Evolutionary conservation across 2,329 filamentous ascomycete species (phyloP).

Genomic region (Calonectria crousiana): DNA sequence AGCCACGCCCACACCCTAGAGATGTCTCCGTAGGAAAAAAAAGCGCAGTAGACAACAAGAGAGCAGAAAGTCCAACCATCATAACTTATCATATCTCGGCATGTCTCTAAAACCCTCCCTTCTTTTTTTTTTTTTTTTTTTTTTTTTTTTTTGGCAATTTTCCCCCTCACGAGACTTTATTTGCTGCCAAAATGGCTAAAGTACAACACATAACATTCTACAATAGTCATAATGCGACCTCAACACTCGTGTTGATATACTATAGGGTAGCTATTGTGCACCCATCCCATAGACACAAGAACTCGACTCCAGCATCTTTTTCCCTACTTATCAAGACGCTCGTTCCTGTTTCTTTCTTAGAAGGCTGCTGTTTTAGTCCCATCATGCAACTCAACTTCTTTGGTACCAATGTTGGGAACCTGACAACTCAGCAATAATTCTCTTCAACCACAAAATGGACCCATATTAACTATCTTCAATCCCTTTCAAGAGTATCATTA

Average conservation of each 20-base stretch:
- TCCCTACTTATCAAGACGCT: no score
- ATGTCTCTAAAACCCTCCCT: no score
- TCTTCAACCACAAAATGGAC: neutral
- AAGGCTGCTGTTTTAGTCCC: neutral
- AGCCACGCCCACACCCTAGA: neutral
- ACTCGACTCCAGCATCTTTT: neutral
- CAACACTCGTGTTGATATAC: neutral
- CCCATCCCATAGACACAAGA: neutral
- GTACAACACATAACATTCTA: neutral
- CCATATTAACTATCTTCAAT: neutral
- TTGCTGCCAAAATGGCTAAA: neutral
- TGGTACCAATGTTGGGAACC: neutral
- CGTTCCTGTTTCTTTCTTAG: neutral
- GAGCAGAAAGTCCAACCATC: neutral
- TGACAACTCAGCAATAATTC: neutral
- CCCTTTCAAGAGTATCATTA: neutral
- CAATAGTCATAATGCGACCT: no score
- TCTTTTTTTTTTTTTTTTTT: no score
- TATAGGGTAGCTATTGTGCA: neutral
- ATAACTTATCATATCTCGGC: neutral
- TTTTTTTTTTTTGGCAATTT: no score
- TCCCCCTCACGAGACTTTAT: no score
- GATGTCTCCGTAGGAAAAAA: neutral
- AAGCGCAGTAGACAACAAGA: neutral
- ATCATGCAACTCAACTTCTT: neutral